Evolutionary conservation across 495 filamentous ascomycete genomes (phyloP), one percentile per base, ranked within the genome.

Genomic region (Penicillium samsonianum): DNA sequence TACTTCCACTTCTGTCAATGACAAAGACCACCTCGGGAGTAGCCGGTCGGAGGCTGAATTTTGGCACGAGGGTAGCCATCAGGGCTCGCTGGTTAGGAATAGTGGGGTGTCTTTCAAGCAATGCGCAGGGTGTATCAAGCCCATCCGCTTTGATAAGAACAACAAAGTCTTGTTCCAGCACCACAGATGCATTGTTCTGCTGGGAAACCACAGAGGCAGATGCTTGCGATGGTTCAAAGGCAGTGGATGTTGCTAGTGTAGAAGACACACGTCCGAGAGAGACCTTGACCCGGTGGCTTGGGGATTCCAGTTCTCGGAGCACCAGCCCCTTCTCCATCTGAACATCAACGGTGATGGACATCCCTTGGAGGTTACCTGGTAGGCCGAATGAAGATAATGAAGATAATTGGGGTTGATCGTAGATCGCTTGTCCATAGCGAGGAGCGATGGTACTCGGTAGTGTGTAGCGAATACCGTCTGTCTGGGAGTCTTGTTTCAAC

Each of bases 21-120:
- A 92, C 66, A 50, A 92, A 90, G 31, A 91, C 81, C 20, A 91
- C 77, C 61, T 92, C 89, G 1, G 85, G 81, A 28, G 70, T 70
- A 1, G 72, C 63, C 1, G 71, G 67, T 0, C 79, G 81, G 1
- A 89, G 75, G 8, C 73, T 68, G 69, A 89, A 88, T 52, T 82
- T 84, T 2, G 87, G 87, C 2, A 89, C 85, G 1, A 91, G 70
- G 0, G 84, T 88, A 4, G 79, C 76, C 83, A 90, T 87, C 51
- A 90, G 53, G 0, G 87, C 87, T 7, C 78, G 77, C 38, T 91
- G 87, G 37, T 79, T 69, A 0, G 80, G 73, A 25, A 88, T 75
- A 0, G 71, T 80, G 1, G 84, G 77, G 59, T 90, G 85, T 0
- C 73, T 77, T 64, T 90, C 88, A 0, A 90, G 72, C 0, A 90